phyloP scores from a whole-genome alignment of 148 eudicot species.

The Rhododendron kiyosumense region DNA sequence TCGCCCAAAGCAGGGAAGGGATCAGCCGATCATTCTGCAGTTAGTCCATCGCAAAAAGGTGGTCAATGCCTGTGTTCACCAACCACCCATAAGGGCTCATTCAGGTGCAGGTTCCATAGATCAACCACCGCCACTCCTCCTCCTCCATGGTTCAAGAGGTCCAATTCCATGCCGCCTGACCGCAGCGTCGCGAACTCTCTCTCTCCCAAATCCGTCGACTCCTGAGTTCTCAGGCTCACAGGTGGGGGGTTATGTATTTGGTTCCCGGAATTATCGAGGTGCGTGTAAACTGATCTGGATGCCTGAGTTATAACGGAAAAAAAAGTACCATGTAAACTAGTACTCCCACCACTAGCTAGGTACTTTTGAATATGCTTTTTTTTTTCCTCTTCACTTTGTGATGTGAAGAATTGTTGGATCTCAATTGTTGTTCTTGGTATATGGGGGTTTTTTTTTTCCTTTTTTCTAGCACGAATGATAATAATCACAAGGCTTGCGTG shows the following conservation, averaged over 20 bases:
- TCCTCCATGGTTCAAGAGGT: slow-evolving; percentile 16
- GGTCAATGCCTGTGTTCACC: slow-evolving; percentile 23
- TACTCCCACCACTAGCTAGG: neutral
- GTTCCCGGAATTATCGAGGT: too few relatives aligned
- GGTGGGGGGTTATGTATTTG: neutral
- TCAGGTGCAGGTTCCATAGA: slow-evolving; percentile 25
- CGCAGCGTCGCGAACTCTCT: slow-evolving; percentile 4
- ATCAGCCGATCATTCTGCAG: neutral
- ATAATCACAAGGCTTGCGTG: neutral
- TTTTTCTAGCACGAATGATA: neutral
- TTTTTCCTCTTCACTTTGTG: neutral
- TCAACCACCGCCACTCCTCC: neutral
- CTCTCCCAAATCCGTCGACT: slow-evolving; percentile 25
- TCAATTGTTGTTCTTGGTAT: neutral
- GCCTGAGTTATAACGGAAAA: too few relatives aligned
- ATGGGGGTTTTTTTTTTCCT: neutral
- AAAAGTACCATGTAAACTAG: neutral
- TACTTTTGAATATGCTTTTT: neutral
- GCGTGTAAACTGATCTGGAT: neutral
- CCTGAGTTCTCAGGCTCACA: neutral
- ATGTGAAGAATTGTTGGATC: neutral
- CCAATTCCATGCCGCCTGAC: slow-evolving; percentile 19
- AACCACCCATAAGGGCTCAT: slow-evolving; percentile 24
- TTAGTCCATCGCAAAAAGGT: slow-evolving; percentile 13
- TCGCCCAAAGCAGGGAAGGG: neutral